Conservation (phyloP, 2,329 filamentous ascomycete genomes). For the Juglanconis oblonga region DNA sequence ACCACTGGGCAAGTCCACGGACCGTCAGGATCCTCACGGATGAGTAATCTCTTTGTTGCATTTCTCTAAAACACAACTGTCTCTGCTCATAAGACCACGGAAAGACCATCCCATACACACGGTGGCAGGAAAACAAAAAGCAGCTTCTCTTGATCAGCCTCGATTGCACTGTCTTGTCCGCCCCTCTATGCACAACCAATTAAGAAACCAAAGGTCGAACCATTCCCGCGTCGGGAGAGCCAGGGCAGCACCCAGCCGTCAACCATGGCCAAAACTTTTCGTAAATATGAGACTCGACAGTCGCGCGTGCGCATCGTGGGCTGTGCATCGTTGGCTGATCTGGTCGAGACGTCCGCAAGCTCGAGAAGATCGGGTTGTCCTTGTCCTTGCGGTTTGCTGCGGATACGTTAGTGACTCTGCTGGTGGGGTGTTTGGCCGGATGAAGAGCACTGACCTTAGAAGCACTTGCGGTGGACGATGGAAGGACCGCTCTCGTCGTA, state of each 20-base stretch:
- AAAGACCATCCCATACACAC: constrained; percentile 28
- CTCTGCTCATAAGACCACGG: constrained; percentile 22
- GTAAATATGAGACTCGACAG: constrained; percentile 53
- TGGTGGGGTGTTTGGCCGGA: not conserved
- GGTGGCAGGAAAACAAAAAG: constrained; percentile 38
- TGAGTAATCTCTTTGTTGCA: constrained; percentile 20
- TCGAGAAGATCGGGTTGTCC: constrained; percentile 28
- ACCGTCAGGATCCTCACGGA: not conserved
- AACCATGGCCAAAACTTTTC: constrained; percentile 57
- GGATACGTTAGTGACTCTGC: not conserved
- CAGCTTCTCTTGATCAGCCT: constrained; percentile 54
- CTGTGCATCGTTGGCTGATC: constrained; percentile 41
- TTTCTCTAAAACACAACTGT: constrained; percentile 25
- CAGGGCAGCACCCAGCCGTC: constrained; percentile 49
- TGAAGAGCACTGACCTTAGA: constrained; percentile 68
- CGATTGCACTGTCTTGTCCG: constrained; percentile 43
- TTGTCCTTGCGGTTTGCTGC: constrained; percentile 21
- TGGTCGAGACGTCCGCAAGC: constrained; percentile 41
- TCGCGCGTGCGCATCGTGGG: constrained; percentile 45
- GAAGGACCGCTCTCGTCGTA: constrained; percentile 99
- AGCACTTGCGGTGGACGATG: constrained; percentile 99
- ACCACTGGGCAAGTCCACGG: no score
- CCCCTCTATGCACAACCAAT: constrained; percentile 46
- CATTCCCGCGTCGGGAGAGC: constrained; percentile 42
- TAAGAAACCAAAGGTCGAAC: constrained; percentile 48